phyloP scores from a whole-genome alignment of 257 asterid species.

The Petunia axillaris region DNA sequence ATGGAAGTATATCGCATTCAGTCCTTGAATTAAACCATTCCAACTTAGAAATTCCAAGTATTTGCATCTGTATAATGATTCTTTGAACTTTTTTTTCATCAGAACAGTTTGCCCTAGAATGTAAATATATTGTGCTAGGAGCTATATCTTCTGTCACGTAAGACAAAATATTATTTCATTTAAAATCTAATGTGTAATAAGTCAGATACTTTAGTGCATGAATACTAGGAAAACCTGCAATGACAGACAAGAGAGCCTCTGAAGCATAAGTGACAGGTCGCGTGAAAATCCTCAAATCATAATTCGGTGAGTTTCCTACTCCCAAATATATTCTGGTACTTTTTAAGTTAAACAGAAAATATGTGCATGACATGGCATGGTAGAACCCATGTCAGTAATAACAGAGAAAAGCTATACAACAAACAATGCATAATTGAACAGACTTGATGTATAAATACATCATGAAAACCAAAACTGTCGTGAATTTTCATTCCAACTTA shows the following conservation, averaged over 20 bases:
- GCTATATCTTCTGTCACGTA: background rate
- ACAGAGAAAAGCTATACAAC: background rate
- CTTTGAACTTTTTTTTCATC: background rate
- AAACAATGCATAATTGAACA: conserved; percentile 8
- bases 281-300: conserved; percentile 13
- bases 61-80: background rate
- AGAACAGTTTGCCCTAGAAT: background rate
- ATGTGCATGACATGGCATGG: background rate
- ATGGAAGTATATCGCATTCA: background rate
- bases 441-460: background rate
- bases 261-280: conserved; percentile 8
- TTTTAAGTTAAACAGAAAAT: background rate
- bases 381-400: background rate
- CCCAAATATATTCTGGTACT: background rate
- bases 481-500: conserved; percentile 43
- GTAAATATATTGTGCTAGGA: background rate
- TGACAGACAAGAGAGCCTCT: background rate
- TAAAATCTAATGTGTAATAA: background rate
- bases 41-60: background rate
- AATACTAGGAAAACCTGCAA: background rate
- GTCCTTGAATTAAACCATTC: background rate
- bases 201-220: background rate
- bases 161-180: background rate
- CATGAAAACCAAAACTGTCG: background rate
- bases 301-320: background rate